These are phyloP conservation scores for Ustilago esculenta DNA, from an alignment of 1,284 basidiomycete genomes.

Conservation along the genomic window DNA sequence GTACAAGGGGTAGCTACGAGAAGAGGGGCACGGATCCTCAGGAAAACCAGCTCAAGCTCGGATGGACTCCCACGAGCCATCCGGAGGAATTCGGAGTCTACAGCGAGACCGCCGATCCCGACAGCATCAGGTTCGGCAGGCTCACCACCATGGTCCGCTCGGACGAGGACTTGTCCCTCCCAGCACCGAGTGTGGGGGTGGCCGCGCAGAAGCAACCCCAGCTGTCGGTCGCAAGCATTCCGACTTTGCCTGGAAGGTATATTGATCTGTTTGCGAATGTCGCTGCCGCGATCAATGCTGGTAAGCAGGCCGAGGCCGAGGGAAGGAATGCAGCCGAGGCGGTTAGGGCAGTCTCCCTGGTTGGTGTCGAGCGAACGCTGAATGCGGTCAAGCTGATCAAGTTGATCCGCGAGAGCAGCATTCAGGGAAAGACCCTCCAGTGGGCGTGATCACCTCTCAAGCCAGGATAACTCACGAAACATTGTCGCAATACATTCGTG, in stretches of 20 bases:
- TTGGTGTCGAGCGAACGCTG: constrained; percentile 50
- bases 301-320: constrained; percentile 22
- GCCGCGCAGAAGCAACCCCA: constrained; percentile 50
- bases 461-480: background rate
- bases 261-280: constrained; percentile 60
- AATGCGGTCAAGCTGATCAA: constrained; percentile 54
- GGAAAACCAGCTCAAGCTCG: constrained; percentile 63
- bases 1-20: constrained; percentile 58
- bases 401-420: constrained; percentile 50
- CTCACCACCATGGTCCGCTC: constrained; percentile 49
- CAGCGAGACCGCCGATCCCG: constrained; percentile 43
- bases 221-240: constrained; percentile 53
- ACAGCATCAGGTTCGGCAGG: constrained; percentile 47
- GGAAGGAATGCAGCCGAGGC: constrained; percentile 23
- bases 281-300: constrained; percentile 53
- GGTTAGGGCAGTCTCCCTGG: constrained; percentile 27
- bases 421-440: constrained; percentile 49
- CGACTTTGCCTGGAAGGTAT: constrained; percentile 62
- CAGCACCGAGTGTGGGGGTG: constrained; percentile 10
- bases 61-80: constrained; percentile 55
- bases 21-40: constrained; percentile 64
- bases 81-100: constrained; percentile 61
- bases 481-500: constrained; percentile 1
- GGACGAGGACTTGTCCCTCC: constrained; percentile 31
- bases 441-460: constrained; percentile 33